phyloP scores from a whole-genome alignment of 768 basidiomycete genomes.

The Serendipita indica region DNA sequence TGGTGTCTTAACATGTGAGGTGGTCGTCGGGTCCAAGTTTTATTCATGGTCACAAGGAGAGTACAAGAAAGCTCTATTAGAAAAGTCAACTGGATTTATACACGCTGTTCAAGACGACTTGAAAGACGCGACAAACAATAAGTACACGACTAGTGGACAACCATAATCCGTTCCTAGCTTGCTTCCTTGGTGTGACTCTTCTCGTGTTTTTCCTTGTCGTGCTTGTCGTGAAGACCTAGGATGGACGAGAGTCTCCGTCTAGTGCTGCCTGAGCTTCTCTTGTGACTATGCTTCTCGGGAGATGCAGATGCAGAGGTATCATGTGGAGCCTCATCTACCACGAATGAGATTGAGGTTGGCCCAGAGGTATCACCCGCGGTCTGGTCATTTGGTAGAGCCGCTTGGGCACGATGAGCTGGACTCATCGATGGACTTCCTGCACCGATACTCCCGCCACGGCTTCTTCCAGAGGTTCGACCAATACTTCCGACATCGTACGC shows the following conservation, averaged over 20 bases:
- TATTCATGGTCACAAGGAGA: too few species aligned
- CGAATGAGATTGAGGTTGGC: not conserved
- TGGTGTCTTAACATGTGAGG: too few species aligned
- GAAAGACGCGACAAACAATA: too few species aligned
- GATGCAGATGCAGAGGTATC: not conserved
- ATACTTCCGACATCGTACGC: too few species aligned
- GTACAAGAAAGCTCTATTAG: too few species aligned
- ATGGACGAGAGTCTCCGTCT: not conserved
- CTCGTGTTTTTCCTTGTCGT: not conserved
- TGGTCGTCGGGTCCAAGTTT: too few species aligned
- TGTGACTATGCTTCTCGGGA: not conserved
- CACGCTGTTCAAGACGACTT: too few species aligned
- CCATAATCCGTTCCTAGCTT: too few species aligned
- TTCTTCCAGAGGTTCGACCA: too few species aligned
- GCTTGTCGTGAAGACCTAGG: not conserved
- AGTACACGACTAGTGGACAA: too few species aligned
- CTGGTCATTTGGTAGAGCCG: not conserved
- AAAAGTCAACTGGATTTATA: too few species aligned
- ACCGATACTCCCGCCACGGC: too few species aligned
- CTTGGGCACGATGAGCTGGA: slow-evolving; percentile 2
- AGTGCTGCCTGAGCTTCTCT: not conserved
- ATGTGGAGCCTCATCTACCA: not conserved
- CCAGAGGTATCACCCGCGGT: not conserved
- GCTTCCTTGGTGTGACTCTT: not conserved
- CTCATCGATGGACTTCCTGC: not conserved